A percentile compares a stretch with the other conserved stretches of the same genome.
phyloP scores from a whole-genome alignment of 1,284 basidiomycete species.

The Pseudozyma tsukubaensis region DNA sequence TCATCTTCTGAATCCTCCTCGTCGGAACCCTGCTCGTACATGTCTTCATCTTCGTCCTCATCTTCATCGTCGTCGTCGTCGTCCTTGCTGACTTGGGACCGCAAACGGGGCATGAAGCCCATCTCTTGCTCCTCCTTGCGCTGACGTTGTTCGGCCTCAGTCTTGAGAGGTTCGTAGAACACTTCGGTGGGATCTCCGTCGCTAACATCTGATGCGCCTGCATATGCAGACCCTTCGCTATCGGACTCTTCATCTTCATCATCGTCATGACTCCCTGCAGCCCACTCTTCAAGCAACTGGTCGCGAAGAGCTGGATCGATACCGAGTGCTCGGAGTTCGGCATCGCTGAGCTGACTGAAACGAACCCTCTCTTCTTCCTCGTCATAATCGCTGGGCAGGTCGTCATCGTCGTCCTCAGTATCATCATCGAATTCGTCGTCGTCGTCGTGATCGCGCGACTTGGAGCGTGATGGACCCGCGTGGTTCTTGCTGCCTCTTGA shows the following conservation, averaged over 20 bases:
- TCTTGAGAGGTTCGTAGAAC: conserved; percentile 62
- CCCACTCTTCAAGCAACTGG: conserved; percentile 43
- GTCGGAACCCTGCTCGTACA: conserved; percentile 37
- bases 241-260: conserved; percentile 52
- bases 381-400: conserved; percentile 27
- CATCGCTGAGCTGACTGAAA: conserved; percentile 51
- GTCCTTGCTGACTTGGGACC: conserved; percentile 34
- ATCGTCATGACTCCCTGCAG: conserved; percentile 26
- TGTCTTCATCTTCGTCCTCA: conserved; percentile 32
- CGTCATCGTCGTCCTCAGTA: conserved; percentile 48
- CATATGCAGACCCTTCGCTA: conserved; percentile 49
- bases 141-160: conserved; percentile 59
- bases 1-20: conserved; percentile 62
- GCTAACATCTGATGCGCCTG: conserved; percentile 64
- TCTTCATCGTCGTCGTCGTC: conserved; percentile 27
- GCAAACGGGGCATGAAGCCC: conserved; percentile 41
- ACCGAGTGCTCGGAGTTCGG: conserved; percentile 54
- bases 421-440: conserved; percentile 35
- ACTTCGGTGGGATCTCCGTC: conserved; percentile 59
- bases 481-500: conserved; percentile 4
- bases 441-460: conserved; percentile 7
- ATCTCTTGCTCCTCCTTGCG: conserved; percentile 59
- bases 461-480: conserved; percentile 21
- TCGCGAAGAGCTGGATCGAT: conserved; percentile 49
- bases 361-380: conserved; percentile 43